These are phyloP conservation scores for Nigrospora oryzae DNA, from an alignment of 2,329 filamentous ascomycete species.

Conservation along the genomic window DNA sequence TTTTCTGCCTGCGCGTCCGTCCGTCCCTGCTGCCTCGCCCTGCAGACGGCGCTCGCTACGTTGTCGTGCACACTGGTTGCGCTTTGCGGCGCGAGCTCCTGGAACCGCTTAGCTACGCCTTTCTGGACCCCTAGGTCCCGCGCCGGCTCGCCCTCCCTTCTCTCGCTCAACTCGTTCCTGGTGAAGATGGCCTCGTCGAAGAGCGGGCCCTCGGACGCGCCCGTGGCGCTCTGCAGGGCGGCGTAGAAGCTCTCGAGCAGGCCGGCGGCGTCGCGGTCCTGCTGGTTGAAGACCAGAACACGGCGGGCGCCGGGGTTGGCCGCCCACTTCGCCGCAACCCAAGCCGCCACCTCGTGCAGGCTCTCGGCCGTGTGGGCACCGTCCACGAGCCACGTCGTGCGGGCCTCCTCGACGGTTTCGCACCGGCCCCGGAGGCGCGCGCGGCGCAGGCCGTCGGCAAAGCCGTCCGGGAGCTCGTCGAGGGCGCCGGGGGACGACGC, in stretches of 20 bases:
- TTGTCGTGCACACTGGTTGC: constrained; percentile 50
- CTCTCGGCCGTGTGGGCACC: constrained; percentile 85
- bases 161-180: constrained; percentile 49
- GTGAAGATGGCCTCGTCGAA: constrained; percentile 77
- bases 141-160: constrained; percentile 43
- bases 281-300: constrained; percentile 79
- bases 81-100: constrained; percentile 37
- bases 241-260: constrained; percentile 7
- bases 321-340: constrained; percentile 54
- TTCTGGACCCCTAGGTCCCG: constrained; percentile 54
- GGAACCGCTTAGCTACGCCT: constrained; percentile 54
- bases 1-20: constrained; percentile 22
- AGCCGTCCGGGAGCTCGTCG: constrained; percentile 35
- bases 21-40: constrained; percentile 35
- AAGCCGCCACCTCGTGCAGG: constrained; percentile 64
- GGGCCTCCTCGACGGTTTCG: constrained; percentile 36
- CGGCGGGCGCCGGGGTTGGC: constrained; percentile 7
- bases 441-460: constrained; percentile 55
- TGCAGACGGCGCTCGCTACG: constrained; percentile 60
- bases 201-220: constrained; percentile 3
- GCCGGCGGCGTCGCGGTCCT: constrained; percentile 42
- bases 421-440: constrained; percentile 48
- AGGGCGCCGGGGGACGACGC: not conserved
- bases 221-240: constrained; percentile 1
- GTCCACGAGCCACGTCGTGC: constrained; percentile 71